Percentiles rank a stretch among this genome's conserved stretches.
Evolutionary conservation across 1,139 yeast species (phyloP).

Genomic region (Geotrichum klebahnii): DNA sequence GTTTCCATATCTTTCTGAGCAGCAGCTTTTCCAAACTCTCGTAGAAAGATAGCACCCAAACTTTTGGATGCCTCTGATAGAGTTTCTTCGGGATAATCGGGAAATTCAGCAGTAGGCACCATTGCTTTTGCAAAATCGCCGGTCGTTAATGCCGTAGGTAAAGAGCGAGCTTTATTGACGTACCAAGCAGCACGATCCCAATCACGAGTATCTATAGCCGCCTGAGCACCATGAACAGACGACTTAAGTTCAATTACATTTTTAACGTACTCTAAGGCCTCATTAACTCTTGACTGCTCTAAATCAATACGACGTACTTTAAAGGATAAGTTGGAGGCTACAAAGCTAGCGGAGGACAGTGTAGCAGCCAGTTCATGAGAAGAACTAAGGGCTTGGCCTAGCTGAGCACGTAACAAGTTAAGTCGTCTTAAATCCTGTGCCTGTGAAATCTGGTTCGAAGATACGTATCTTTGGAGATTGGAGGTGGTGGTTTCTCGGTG

Average conservation of each 20-base stretch:
- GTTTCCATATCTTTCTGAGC: slow-evolving; percentile 58
- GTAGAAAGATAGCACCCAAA: slow-evolving; percentile 54
- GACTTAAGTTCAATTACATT: slow-evolving; percentile 60
- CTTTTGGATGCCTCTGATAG: slow-evolving; percentile 56
- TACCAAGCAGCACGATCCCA: slow-evolving; percentile 72
- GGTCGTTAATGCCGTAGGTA: slow-evolving; percentile 51
- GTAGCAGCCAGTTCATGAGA: slow-evolving; percentile 50
- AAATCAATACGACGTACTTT: slow-evolving; percentile 66
- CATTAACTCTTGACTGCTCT: slow-evolving; percentile 65
- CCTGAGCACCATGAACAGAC: slow-evolving; percentile 61
- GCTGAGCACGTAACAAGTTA: slow-evolving; percentile 35
- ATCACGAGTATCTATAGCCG: slow-evolving; percentile 62
- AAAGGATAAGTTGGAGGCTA: slow-evolving; percentile 64
- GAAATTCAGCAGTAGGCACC: slow-evolving; percentile 89
- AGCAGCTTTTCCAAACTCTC: slow-evolving; percentile 70
- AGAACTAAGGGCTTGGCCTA: slow-evolving; percentile 34
- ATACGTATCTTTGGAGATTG: slow-evolving; percentile 18
- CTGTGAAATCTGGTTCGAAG: slow-evolving; percentile 15
- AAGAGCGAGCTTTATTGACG: slow-evolving; percentile 49
- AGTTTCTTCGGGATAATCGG: slow-evolving; percentile 66
- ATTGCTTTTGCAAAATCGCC: slow-evolving; percentile 77
- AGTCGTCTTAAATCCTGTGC: slow-evolving; percentile 25
- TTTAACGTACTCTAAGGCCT: slow-evolving; percentile 61
- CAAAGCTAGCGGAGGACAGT: slow-evolving; percentile 57
- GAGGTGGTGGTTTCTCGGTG: slow-evolving; percentile 15